Base-by-base conservation (phyloP, 208 protist genomes). In the Wallacemonas collosoma region DNA sequence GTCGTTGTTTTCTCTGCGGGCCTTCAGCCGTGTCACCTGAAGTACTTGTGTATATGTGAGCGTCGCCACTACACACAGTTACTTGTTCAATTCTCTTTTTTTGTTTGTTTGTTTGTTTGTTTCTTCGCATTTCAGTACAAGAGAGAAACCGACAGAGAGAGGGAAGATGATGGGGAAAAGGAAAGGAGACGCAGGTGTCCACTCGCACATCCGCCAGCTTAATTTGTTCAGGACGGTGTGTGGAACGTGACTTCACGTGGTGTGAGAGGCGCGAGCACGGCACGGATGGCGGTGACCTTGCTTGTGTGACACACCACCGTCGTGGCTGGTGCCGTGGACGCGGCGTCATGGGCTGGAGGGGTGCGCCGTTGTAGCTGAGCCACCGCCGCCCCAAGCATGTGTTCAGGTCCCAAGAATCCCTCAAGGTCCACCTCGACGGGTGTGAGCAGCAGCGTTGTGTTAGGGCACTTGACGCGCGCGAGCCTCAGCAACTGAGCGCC, bases 321-420 rank as follows among this genome's bases (percentile, higher is more conserved):
- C 26, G 44, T n/a, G 11, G 6, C 9, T 44, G 57, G 36, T 43
- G 57, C 54, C 6, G 6, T 58, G 17, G 15, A 36, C 6, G 54
- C 12, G 15, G 6, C 47, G 47, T 51, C 47, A 0, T 15, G 14
- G 47, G 47, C 17, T 58, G 6, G 15, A 9, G 54, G 9, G 15
- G 17, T 17, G n/a, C 0, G 6, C 15, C 35, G 54, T 58, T 12
- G 9, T 7, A 17, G 36, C 57, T 44, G 11, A n/a, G 36, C 6
- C 57, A 63, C 8, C 40, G 84, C 50, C n/a, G 81, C 82, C 35
- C 70, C 80, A 1, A 90, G 40, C 60, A 86, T 17, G 67, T 88
- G 82, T 41, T 79, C 57, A 11, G 85, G 61, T 14, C 78, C 79
- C 53, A 88, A 44, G 41, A 87, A 36, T 12, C 48, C 62, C 7